Conservation (phyloP, 345 rosid genomes). For the Citropsis articulata region DNA sequence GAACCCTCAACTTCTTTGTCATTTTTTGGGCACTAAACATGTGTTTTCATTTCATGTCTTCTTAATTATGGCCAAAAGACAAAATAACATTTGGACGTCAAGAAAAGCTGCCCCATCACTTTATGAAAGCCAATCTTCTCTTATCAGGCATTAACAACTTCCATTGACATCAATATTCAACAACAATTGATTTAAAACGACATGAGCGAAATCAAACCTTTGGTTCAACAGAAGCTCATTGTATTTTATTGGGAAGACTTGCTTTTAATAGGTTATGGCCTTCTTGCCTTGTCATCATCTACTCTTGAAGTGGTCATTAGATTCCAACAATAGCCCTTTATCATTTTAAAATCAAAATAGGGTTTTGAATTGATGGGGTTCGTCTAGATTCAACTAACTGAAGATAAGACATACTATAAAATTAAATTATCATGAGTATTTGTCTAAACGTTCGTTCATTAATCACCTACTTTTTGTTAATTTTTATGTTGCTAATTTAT, state of each 20-base stretch:
- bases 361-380: background rate
- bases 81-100: background rate
- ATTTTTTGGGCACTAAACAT: background rate
- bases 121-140: background rate
- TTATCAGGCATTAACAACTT: constrained; percentile 2
- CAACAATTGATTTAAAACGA: background rate
- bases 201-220: constrained; percentile 6
- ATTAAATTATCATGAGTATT: background rate
- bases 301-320: constrained; percentile 9
- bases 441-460: background rate
- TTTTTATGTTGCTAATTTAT: background rate
- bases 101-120: constrained; percentile 1
- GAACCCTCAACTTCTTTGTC: background rate
- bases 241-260: background rate
- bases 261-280: constrained; percentile 5
- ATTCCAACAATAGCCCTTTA: background rate
- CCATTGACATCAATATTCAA: constrained; percentile 11
- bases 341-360: background rate
- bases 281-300: constrained; percentile 13
- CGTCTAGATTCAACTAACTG: constrained; percentile 14
- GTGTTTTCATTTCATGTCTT: background rate
- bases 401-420: background rate
- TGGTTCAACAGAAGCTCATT: background rate
- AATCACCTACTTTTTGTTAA: background rate
- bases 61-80: constrained; percentile 16